Percentiles rank a stretch among this genome's conserved stretches.
These are phyloP conservation scores for Umbelopsis sp. DNA, from an alignment of 371 early-diverging fungal genomes.

Conservation along the genomic window DNA sequence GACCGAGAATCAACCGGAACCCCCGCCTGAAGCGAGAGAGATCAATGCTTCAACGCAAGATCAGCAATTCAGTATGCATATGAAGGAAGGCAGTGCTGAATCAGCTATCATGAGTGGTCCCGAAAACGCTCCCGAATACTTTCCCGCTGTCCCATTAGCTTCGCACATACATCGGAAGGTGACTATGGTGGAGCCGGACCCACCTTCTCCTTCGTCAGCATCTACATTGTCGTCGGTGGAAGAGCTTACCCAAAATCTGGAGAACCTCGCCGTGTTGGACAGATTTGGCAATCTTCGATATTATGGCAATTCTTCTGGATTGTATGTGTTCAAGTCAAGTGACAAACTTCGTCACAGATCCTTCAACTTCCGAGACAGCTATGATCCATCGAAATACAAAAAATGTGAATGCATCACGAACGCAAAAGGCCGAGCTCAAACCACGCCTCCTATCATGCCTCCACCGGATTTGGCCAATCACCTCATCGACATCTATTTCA, in stretches of 20 bases:
- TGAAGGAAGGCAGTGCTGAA: not conserved
- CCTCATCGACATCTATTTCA: conserved; percentile 57
- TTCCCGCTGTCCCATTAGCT: not conserved
- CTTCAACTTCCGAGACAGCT: not conserved
- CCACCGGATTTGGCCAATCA: conserved; percentile 60
- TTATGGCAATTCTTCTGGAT: not conserved
- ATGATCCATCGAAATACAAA: not conserved
- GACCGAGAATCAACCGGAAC: not conserved
- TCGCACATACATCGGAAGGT: not conserved
- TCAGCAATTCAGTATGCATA: too few species aligned
- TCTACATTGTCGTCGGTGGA: not conserved
- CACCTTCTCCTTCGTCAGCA: not conserved
- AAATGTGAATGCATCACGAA: not conserved
- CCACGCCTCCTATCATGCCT: conserved; percentile 30
- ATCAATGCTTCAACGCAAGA: not conserved
- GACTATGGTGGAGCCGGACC: not conserved
- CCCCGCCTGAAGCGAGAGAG: not conserved
- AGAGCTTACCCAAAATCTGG: not conserved
- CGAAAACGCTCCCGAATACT: not conserved
- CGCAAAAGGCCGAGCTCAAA: not conserved
- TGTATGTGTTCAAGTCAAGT: not conserved
- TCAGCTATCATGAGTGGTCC: too few species aligned
- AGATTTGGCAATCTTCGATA: not conserved
- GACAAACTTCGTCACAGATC: not conserved
- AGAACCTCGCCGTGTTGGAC: not conserved